These are phyloP conservation scores for Hypoxylon crocopeplum DNA, from an alignment of 495 filamentous ascomycete species.

Conservation along the genomic window DNA sequence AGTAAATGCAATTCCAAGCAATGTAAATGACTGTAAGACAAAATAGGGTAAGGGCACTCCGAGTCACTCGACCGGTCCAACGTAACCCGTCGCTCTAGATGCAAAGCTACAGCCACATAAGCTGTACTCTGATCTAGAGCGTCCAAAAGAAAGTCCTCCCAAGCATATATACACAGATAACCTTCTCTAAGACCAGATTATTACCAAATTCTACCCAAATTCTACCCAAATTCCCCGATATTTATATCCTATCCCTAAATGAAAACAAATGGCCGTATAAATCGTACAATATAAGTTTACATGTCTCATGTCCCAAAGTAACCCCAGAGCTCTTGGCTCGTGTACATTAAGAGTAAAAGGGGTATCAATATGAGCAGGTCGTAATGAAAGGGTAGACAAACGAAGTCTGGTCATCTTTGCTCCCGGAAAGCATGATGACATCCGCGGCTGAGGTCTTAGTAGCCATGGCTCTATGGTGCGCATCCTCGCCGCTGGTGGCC, in stretches of 20 bases:
- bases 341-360: slow-evolving; percentile 1
- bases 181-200: no score
- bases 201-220: slow-evolving; percentile 11
- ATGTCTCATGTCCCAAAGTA: not conserved
- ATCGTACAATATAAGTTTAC: slow-evolving; percentile 10
- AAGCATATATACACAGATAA: slow-evolving; percentile 30
- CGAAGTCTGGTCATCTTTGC: slow-evolving; percentile 96
- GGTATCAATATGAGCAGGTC: slow-evolving; percentile 29
- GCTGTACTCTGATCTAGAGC: slow-evolving; percentile 50
- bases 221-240: not conserved
- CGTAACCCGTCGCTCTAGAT: slow-evolving; percentile 63
- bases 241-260: not conserved
- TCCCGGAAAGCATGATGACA: slow-evolving; percentile 97
- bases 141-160: slow-evolving; percentile 24
- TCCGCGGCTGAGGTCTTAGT: slow-evolving; percentile 96
- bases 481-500: slow-evolving; percentile 82
- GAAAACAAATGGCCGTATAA: not conserved
- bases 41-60: not conserved
- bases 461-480: slow-evolving; percentile 76
- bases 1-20: not conserved
- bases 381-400: slow-evolving; percentile 61
- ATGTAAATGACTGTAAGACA: not conserved
- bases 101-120: slow-evolving; percentile 48
- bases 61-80: slow-evolving; percentile 44
- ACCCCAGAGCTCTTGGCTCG: not conserved